Conservation (phyloP, 768 basidiomycete genomes). For the Basidioascus undulatus region DNA sequence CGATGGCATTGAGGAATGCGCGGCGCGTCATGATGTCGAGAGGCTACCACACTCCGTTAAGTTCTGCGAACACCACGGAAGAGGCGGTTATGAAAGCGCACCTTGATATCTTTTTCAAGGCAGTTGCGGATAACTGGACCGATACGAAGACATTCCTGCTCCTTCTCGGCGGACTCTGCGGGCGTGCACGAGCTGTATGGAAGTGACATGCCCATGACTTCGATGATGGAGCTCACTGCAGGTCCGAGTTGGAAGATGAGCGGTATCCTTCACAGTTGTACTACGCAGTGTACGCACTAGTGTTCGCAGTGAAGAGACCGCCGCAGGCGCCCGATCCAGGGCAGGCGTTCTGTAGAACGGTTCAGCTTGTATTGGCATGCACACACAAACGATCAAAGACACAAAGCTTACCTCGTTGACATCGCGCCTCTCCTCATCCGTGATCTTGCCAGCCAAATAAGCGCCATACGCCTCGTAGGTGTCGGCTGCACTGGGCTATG, state of each 20-base stretch:
- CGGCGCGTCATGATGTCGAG: slow-evolving; percentile 36
- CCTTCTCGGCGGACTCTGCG: slow-evolving; percentile 30
- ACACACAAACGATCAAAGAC: too few relatives aligned
- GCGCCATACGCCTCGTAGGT: slow-evolving; percentile 63
- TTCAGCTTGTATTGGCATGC: too few relatives aligned
- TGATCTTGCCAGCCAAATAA: slow-evolving; percentile 39
- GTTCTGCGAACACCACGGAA: too few relatives aligned
- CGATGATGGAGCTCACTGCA: slow-evolving; percentile 52
- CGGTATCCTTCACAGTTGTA: not conserved
- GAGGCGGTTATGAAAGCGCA: slow-evolving; percentile 29
- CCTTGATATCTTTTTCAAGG: slow-evolving; percentile 56
- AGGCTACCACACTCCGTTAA: not conserved
- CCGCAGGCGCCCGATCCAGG: slow-evolving; percentile 67
- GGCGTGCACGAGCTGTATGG: slow-evolving; percentile 26
- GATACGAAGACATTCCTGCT: slow-evolving; percentile 55
- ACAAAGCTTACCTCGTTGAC: too few relatives aligned
- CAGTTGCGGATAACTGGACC: slow-evolving; percentile 51
- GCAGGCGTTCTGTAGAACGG: slow-evolving; percentile 61
- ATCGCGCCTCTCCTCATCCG: slow-evolving; percentile 55
- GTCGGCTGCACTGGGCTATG: slow-evolving; percentile 20
- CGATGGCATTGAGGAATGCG: slow-evolving; percentile 60
- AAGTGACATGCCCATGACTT: slow-evolving; percentile 62
- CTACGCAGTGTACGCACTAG: not conserved
- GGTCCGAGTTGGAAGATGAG: not conserved
- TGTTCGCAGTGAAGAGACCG: slow-evolving; percentile 18